Base-by-base conservation (phyloP, 306 rosid species). In the Geum urbanum region DNA sequence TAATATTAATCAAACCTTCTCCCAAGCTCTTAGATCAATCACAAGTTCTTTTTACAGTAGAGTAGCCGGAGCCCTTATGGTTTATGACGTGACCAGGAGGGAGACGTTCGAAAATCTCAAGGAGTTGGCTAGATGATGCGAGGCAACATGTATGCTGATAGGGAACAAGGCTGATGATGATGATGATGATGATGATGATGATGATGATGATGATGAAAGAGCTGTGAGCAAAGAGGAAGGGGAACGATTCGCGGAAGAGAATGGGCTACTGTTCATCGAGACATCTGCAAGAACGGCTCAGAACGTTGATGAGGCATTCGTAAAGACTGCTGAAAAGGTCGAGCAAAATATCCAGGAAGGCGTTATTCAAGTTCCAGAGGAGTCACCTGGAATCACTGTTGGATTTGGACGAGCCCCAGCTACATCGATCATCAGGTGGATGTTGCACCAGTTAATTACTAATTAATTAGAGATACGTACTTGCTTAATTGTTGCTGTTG, bases 31-130 rank as follows among this genome's bases (percentile, higher is more conserved):
- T n/a, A n/a, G 27, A 0, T 24, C 57, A 24, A 24, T 24, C 27
- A 24, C 27, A 24, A 24, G 27, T 24, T 24, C 27, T 24, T 2
- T 2, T 24, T 24, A 24, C 27, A 83, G 96, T 70, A 96, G 96
- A 83, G 96, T 91, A 67, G 96, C 96, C 8, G 98, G 90, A 52
- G 98, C 96, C 44, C 96, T 92, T 74, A 83, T 92, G 78, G 98
- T 92, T 71, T 92, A 90, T 80, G 96, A 92, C 86, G 88, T 92
- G 65, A 92, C 98, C 45, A 88, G 98, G 96, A 88, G 98, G 73
- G 97, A 92, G 84, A 92, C 98, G 9, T 86, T 86, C 69, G 76
- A 83, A 65, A 85, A 83, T 75, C 71, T 83, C 51, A 24, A 4
- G 7, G 18, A 32, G 14, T 2, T 58, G 63, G 63, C 40, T 24